Conservation (phyloP, 495 filamentous ascomycete species). For the Penicillium lividum region DNA sequence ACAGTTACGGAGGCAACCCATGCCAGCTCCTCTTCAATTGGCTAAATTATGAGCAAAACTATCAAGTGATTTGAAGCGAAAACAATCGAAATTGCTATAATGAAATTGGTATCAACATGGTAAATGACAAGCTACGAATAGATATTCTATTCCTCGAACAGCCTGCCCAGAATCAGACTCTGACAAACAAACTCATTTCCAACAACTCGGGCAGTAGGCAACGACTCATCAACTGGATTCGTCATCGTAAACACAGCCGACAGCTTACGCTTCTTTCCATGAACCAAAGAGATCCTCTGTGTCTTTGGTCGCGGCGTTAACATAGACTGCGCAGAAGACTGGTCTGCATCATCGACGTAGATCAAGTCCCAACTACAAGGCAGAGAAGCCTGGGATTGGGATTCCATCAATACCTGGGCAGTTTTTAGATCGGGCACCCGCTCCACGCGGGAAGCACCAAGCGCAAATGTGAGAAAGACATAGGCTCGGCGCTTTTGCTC, state of each 20-base stretch:
- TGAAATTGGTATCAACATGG: slow-evolving; percentile 29
- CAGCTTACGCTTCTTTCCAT: slow-evolving; percentile 49
- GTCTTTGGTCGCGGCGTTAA: slow-evolving; percentile 25
- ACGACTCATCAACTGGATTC: slow-evolving; percentile 9
- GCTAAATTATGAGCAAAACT: background rate
- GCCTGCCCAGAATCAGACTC: slow-evolving; percentile 82
- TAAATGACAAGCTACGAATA: slow-evolving; percentile 10
- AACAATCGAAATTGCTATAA: slow-evolving; percentile 3
- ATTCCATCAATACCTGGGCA: slow-evolving; percentile 54
- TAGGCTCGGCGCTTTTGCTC: slow-evolving; percentile 64
- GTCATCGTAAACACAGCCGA: slow-evolving; percentile 48
- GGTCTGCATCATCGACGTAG: slow-evolving; percentile 68
- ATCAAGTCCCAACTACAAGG: slow-evolving; percentile 71
- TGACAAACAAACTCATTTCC: slow-evolving; percentile 90
- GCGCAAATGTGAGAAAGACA: slow-evolving; percentile 72
- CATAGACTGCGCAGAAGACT: slow-evolving; percentile 46
- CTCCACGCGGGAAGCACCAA: slow-evolving; percentile 69
- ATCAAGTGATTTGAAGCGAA: background rate
- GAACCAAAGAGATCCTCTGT: slow-evolving; percentile 16
- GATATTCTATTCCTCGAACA: slow-evolving; percentile 60
- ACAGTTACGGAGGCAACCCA: background rate
- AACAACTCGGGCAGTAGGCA: slow-evolving; percentile 54
- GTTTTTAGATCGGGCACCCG: slow-evolving; percentile 65
- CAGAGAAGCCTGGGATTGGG: slow-evolving; percentile 38
- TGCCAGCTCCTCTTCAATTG: background rate